A percentile compares a stretch with the other conserved stretches of the same genome.
phyloP scores from a whole-genome alignment of 2,329 filamentous ascomycete species.

The Pleoardoris graminearum region DNA sequence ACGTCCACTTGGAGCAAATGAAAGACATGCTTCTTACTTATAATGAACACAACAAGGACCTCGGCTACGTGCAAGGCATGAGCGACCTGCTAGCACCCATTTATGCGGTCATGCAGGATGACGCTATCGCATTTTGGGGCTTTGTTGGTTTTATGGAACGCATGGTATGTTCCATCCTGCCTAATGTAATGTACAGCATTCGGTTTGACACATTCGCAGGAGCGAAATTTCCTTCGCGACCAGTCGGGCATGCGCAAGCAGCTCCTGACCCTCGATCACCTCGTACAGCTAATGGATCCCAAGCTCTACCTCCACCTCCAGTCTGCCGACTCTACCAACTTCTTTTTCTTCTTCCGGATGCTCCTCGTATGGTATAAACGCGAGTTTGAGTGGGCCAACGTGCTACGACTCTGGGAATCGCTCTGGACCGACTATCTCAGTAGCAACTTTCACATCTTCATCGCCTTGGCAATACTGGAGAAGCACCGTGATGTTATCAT shows the following conservation, averaged over 20 bases:
- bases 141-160: slow-evolving; percentile 96
- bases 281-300: slow-evolving; percentile 96
- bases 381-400: slow-evolving; percentile 88
- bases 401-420: slow-evolving; percentile 86
- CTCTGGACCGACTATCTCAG: slow-evolving; percentile 92
- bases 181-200: neutral
- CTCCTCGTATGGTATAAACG: slow-evolving; percentile 98
- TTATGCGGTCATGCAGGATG: slow-evolving; percentile 96
- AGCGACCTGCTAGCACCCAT: slow-evolving; percentile 94
- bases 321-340: slow-evolving; percentile 92
- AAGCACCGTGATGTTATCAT: slow-evolving; percentile 97
- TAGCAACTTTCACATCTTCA: slow-evolving; percentile 90
- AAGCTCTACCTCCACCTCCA: slow-evolving; percentile 90
- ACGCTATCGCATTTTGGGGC: slow-evolving; percentile 94
- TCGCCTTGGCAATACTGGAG: slow-evolving; percentile 91
- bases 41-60: slow-evolving; percentile 93
- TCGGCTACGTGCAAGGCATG: slow-evolving; percentile 99
- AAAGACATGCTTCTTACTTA: slow-evolving; percentile 99
- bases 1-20: slow-evolving; percentile 97
- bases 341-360: slow-evolving; percentile 99
- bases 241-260: slow-evolving; percentile 96
- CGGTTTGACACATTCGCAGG: slow-evolving; percentile 48
- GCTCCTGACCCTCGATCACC: slow-evolving; percentile 85
- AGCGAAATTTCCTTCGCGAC: slow-evolving; percentile 92
- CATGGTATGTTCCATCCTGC: slow-evolving; percentile 60